Conservation (phyloP, 2,329 filamentous ascomycete genomes). For the Fusarium pseudocircinatum region DNA sequence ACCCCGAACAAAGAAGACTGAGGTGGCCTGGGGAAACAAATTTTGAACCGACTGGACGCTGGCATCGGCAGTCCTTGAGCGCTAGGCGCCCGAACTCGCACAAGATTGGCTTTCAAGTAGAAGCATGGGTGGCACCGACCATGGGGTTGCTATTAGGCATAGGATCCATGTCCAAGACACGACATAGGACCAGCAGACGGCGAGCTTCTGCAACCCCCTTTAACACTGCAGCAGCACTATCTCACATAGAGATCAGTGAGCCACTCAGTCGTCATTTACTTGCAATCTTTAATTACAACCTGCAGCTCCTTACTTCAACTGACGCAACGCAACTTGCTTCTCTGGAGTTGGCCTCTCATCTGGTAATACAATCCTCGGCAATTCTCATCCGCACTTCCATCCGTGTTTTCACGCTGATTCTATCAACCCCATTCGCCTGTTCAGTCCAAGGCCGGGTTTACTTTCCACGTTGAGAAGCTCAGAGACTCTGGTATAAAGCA, state of each 20-base stretch:
- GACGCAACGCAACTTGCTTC: slow-evolving; percentile 9
- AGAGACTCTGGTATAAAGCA: neutral
- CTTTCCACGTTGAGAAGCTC: slow-evolving; percentile 16
- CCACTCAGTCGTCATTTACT: slow-evolving; percentile 28
- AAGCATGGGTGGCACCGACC: slow-evolving; percentile 43
- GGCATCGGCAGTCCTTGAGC: slow-evolving; percentile 38
- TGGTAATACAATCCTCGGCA: slow-evolving; percentile 5
- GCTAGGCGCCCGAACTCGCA: slow-evolving; percentile 25
- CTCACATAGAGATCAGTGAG: slow-evolving; percentile 22
- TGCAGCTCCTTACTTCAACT: slow-evolving; percentile 27
- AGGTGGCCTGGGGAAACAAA: neutral
- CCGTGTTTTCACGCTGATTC: neutral
- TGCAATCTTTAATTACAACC: slow-evolving; percentile 36
- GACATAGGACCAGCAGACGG: slow-evolving; percentile 12
- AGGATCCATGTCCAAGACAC: slow-evolving; percentile 38
- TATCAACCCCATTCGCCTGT: neutral
- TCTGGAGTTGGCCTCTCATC: neutral
- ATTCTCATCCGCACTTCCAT: slow-evolving; percentile 4
- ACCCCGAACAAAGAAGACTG: neutral
- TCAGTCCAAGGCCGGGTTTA: neutral
- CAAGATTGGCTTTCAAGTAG: slow-evolving; percentile 15
- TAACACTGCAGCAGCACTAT: slow-evolving; percentile 39
- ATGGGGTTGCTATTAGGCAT: slow-evolving; percentile 37
- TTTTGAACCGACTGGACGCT: neutral
- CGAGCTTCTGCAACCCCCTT: slow-evolving; percentile 45